Base-by-base conservation (phyloP, 2,329 filamentous ascomycete species). In the Malbranchea zuffiana region DNA sequence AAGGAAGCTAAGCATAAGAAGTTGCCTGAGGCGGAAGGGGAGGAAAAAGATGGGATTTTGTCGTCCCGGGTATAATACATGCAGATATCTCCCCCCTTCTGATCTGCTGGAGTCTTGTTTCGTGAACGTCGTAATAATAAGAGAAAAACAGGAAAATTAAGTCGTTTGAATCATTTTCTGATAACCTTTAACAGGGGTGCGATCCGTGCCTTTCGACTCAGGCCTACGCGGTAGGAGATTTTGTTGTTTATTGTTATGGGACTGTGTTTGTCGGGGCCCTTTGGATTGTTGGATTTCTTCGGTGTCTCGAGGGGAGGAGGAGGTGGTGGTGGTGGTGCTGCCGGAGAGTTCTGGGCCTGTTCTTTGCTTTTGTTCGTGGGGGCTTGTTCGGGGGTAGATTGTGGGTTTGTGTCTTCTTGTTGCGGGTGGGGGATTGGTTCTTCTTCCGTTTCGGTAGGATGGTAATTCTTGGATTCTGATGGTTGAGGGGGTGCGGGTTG, bases 141-240 rank as follows among this genome's bases (percentile, higher is more conserved):
- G n/a, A n/a, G n/a, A n/a, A n/a, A n/a, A n/a, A n/a, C n/a, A n/a
- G n/a, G n/a, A n/a, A n/a, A n/a, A n/a, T n/a, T n/a, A n/a, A 25
- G 23, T 7, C 7, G 7, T 25, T 7, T 25, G 23, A 25, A 35
- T 54, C 44, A 63, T 40, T 64, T 65, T 33, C 59, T 54, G 7
- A 66, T 56, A 28, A 66, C 50, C 42, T 62, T 65, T 39, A 71
- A 48, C 45, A 71, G 49, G 12, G 67, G 63, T 12, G 65, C 64
- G 31, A 71, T 70, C 17, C 62, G 53, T 15, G 63, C 63, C 39
- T 54, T 56, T 35, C 63, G 66, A 48, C 67, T 70, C 40, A 71
- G 47, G 2, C 68, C 68, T 4, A 71, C 66, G 1, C 68, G 58
- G 32, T 60, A 63, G 2, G 59, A 55, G 3, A 63, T 57, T 38